A percentile compares a stretch with the other conserved stretches of the same genome.
Evolutionary conservation across 2,329 filamentous ascomycete species (phyloP).

Genomic region (Fusarium sp.): DNA sequence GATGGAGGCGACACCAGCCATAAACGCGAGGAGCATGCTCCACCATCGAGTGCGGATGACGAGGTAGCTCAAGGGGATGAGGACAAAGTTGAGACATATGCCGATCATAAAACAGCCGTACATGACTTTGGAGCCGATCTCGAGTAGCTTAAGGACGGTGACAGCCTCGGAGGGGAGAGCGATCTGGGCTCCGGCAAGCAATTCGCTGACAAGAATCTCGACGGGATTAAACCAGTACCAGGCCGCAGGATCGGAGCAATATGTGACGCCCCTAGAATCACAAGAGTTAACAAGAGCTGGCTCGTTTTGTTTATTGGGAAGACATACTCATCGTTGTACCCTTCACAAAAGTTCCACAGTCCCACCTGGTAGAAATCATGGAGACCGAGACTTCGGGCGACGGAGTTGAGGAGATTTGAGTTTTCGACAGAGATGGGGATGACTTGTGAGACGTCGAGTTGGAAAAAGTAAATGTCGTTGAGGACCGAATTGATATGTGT

Average conservation of each 20-base stretch:
- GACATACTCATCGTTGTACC: slow-evolving; percentile 72
- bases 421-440: slow-evolving; percentile 78
- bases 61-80: slow-evolving; percentile 72
- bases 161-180: slow-evolving; percentile 78
- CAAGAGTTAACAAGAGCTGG: slow-evolving; percentile 50
- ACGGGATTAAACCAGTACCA: slow-evolving; percentile 95
- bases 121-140: slow-evolving; percentile 82
- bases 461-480: slow-evolving; percentile 81
- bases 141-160: slow-evolving; percentile 77
- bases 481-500: slow-evolving; percentile 69
- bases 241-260: slow-evolving; percentile 73
- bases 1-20: slow-evolving; percentile 73
- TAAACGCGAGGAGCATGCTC: slow-evolving; percentile 71
- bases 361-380: slow-evolving; percentile 96
- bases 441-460: slow-evolving; percentile 82
- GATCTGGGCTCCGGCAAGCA: slow-evolving; percentile 84
- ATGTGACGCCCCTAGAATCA: slow-evolving; percentile 70
- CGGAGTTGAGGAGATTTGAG: slow-evolving; percentile 81
- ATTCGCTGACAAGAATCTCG: slow-evolving; percentile 78
- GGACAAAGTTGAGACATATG: slow-evolving; percentile 73
- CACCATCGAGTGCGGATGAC: slow-evolving; percentile 66
- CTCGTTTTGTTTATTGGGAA: background rate
- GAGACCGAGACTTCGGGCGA: slow-evolving; percentile 84
- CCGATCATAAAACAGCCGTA: slow-evolving; percentile 85
- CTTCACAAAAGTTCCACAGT: slow-evolving; percentile 92